Base-by-base conservation (phyloP, 163 green algal species). In the Volvox carteri region DNA sequence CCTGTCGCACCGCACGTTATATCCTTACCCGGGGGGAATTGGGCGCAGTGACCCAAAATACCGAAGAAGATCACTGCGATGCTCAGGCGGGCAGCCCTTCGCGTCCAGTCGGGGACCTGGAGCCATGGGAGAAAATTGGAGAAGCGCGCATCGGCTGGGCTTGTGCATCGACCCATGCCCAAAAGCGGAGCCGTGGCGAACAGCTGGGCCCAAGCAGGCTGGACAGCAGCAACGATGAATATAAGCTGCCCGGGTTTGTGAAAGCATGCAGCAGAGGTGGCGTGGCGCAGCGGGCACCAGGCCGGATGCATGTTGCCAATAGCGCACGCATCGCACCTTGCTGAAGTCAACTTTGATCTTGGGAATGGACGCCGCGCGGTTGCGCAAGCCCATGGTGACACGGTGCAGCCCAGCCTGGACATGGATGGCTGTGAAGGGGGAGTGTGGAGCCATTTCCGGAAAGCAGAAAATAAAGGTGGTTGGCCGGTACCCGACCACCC, bases 61-160 rank as follows among this genome's bases (percentile, higher is more conserved):
- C 78, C 78, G n/a, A 78, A 87, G 46, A 87, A 87, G 4, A 67
- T 9, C 0, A 87, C 35, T 0, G 65, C 42, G 9, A 78, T 46
- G 80, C 65, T 72, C 1, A 87, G 65, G 41, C 62, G 80, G 30
- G 80, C 52, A 0, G 65, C 80, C 16, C 80, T 46, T 19, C 65
- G 80, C n/a, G 56, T 46, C 80, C 80, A 87, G 44, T 87, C 80
- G 7, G 80, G 44, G 30, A 78, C 44, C 80, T 79, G 65, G 3
- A 25, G 33, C 37, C 42, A 65, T 21, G 42, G 42, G 73, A 44
- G 35, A 41, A 39, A 30, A 54, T 12, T 6, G 39, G 35, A 19
- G 58, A 23, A 68, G n/a, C n/a, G n/a, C n/a, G n/a, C n/a, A n/a
- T n/a, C n/a, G n/a, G n/a, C n/a, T n/a, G n/a, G n/a, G n/a, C n/a